Evolutionary conservation across 2,329 filamentous ascomycete species (phyloP).

Genomic region (Trichophaea hybrida): DNA sequence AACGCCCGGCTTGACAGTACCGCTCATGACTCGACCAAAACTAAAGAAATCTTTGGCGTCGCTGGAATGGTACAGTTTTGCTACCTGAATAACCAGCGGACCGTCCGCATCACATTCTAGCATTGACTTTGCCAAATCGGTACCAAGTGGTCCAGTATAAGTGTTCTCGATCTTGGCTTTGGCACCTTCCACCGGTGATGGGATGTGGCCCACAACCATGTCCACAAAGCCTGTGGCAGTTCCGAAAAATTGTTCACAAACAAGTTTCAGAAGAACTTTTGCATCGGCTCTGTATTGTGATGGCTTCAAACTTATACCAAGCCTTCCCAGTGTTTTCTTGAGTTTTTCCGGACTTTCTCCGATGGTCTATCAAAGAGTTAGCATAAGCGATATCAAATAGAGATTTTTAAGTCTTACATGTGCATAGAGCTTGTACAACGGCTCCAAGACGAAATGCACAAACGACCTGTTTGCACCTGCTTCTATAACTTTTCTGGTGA

Average conservation of each 20-base stretch:
- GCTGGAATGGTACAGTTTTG: slow-evolving; percentile 78
- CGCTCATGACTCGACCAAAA: slow-evolving; percentile 83
- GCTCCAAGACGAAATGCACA: slow-evolving; percentile 86
- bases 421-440: slow-evolving; percentile 85
- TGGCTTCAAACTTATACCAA: slow-evolving; percentile 80
- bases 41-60: slow-evolving; percentile 87
- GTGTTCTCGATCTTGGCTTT: slow-evolving; percentile 65
- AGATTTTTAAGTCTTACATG: slow-evolving; percentile 18
- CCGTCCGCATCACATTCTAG: slow-evolving; percentile 73
- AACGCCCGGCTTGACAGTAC: slow-evolving; percentile 66
- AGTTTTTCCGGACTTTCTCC: slow-evolving; percentile 78
- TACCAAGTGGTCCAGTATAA: slow-evolving; percentile 82
- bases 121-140: slow-evolving; percentile 67
- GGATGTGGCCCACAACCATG: slow-evolving; percentile 81
- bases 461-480: slow-evolving; percentile 72
- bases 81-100: slow-evolving; percentile 78
- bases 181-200: slow-evolving; percentile 68
- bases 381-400: background rate
- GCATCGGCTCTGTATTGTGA: slow-evolving; percentile 85
- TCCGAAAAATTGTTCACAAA: slow-evolving; percentile 93
- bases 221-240: slow-evolving; percentile 82
- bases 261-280: slow-evolving; percentile 70
- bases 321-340: slow-evolving; percentile 57
- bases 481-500: slow-evolving; percentile 75
- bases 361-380: slow-evolving; percentile 60